These are phyloP conservation scores for Lecanicillium sp. DNA, from an alignment of 2,329 filamentous ascomycete species.

Conservation along the genomic window DNA sequence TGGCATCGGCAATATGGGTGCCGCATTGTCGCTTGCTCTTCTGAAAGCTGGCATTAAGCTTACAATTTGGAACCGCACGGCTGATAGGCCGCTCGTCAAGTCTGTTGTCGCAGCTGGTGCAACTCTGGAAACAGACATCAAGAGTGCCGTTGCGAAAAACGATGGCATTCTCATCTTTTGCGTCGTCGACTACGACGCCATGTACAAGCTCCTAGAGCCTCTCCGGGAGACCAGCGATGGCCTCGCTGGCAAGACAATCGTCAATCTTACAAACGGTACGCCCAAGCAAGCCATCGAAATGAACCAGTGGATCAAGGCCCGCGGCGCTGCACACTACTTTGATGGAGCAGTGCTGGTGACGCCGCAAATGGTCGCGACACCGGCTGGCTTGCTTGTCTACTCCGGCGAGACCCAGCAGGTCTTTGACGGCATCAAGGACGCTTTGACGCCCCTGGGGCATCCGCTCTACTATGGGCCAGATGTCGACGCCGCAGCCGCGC, in stretches of 20 bases:
- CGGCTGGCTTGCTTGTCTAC: slow-evolving; percentile 13
- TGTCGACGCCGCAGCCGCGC: slow-evolving; percentile 14
- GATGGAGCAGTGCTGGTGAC: slow-evolving; percentile 23
- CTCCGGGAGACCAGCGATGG: background rate
- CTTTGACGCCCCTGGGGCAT: slow-evolving; percentile 14
- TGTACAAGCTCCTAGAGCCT: slow-evolving; percentile 9
- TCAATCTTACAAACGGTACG: slow-evolving; percentile 22
- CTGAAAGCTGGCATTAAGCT: slow-evolving; percentile 13
- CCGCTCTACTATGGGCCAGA: slow-evolving; percentile 13
- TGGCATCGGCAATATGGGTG: slow-evolving; percentile 19
- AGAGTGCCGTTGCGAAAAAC: slow-evolving; percentile 10
- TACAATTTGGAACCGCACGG: slow-evolving; percentile 18
- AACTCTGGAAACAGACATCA: slow-evolving; percentile 9
- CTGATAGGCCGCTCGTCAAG: slow-evolving; percentile 11
- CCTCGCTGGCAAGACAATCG: slow-evolving; percentile 15
- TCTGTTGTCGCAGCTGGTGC: slow-evolving; percentile 10
- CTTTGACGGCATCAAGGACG: slow-evolving; percentile 4
- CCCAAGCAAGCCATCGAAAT: slow-evolving; percentile 14
- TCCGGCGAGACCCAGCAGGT: slow-evolving; percentile 14
- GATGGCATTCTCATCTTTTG: slow-evolving; percentile 15
- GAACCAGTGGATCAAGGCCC: slow-evolving; percentile 9
- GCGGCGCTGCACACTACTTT: slow-evolving; percentile 14
- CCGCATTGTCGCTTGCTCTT: slow-evolving; percentile 12
- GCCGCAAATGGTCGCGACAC: slow-evolving; percentile 17
- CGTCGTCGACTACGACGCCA: slow-evolving; percentile 16